Base-by-base conservation (phyloP, 805 yeast species). In the Candida tallmaniae region DNA sequence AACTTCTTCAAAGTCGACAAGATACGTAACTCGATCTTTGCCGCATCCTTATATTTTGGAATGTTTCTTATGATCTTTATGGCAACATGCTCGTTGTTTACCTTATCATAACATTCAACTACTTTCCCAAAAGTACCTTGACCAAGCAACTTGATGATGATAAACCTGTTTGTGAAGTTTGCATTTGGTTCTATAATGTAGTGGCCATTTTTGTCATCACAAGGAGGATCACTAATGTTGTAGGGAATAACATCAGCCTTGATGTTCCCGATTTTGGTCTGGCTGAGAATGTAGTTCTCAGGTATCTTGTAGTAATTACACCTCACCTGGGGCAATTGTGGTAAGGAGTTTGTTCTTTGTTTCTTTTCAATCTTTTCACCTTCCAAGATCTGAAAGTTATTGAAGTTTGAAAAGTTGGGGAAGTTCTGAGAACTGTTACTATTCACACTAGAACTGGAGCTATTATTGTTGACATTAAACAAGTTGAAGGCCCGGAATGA, bases 101-200 rank as follows among this genome's bases (percentile, higher is more conserved):
- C 60, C 34, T 70, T 65, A 53, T 93, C 97, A 45, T 70, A 71
- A n/a, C 94, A 93, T 38, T 81, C 78, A 25, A 83, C 81, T 5
- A 88, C 96, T 51, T 84, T 87, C 10, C 96, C 96, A 63, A 86
- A 87, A 1, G 96, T 87, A 10, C 96, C 96, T 50, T 87, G 95
- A 23, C 96, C 96, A 36, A 93, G 64, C 22, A 87, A 62, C 38
- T 76, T 70, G 22, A 74, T 59, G 9, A 89, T 81, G 13, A 71
- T 61, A 56, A 83, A 89, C 29, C 95, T 60, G 50, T 83, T 78
- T n/a, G 95, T 86, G 55, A 83, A 81, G 2, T 56, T 48, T 20
- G 79, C 78, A 39, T 78, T 76, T 7, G 68, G 58, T 31, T 69
- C 71, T 10, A 80, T 77, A 31, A 80, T 73, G 50, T 80, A 83